A percentile compares a stretch with the other conserved stretches of the same genome.
phyloP scores from a whole-genome alignment of 2,329 filamentous ascomycete genomes.

The Microdochium bolleyi region DNA sequence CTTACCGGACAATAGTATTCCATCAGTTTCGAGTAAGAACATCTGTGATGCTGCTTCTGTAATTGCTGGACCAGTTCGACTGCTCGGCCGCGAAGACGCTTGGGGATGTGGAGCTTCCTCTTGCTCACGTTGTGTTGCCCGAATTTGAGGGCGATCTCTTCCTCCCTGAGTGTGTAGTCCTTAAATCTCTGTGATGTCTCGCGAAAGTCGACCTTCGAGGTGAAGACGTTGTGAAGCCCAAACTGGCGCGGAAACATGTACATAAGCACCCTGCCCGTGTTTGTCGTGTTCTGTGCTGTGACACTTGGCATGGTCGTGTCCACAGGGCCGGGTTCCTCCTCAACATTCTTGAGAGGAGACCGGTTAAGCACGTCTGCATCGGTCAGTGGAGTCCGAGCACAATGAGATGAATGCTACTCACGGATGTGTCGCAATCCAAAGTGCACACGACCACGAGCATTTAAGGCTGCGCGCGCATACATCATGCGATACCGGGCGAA shows the following conservation, averaged over 20 bases:
- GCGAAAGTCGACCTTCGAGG: constrained; percentile 52
- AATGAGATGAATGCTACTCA: constrained; percentile 34
- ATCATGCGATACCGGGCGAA: constrained; percentile 81
- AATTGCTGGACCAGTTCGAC: constrained; percentile 57
- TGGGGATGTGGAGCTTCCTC: constrained; percentile 40
- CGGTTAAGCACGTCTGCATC: constrained; percentile 72
- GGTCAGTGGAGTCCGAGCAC: constrained; percentile 5
- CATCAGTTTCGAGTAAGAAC: constrained; percentile 72
- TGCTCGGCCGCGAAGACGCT: constrained; percentile 57
- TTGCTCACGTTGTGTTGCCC: constrained; percentile 15
- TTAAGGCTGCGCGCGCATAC: constrained; percentile 70
- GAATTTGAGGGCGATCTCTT: constrained; percentile 56
- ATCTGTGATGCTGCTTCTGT: constrained; percentile 63
- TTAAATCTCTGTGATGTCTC: constrained; percentile 69
- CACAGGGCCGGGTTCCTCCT: constrained; percentile 1
- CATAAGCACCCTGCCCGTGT: constrained; percentile 70
- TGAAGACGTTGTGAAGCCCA: constrained; percentile 86
- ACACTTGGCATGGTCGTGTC: constrained; percentile 2
- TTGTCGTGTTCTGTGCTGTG: constrained; percentile 28
- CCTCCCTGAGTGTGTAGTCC: constrained; percentile 79
- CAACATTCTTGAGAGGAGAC: constrained; percentile 32
- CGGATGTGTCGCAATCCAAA: constrained; percentile 77
- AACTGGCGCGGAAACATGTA: constrained; percentile 94
- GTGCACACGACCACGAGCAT: constrained; percentile 56
- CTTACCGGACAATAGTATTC: constrained; percentile 67